Base-by-base conservation (phyloP, 2,329 filamentous ascomycete genomes). In the Boeremia exigua region DNA sequence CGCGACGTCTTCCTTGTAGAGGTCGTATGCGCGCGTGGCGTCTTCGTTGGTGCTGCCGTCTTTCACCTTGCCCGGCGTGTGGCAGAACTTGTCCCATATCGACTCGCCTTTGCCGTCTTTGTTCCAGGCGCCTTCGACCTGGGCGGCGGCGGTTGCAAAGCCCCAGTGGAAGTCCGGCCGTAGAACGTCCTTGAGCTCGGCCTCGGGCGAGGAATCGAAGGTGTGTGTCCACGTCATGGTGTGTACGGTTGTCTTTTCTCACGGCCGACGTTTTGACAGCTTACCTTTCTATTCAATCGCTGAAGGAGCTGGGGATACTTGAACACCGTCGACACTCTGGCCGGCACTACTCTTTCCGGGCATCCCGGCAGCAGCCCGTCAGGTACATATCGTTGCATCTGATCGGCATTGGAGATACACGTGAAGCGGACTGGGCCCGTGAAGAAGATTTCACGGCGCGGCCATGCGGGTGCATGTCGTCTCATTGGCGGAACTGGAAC, bases 61-160 rank as follows among this genome's bases (percentile, higher is more conserved):
- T 30, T 75, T 75, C 17, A 79, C 72, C 28, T 74, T 76, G 28
- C 73, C 75, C 0, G 72, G 70, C 12, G 77, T 76, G 43, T 78
- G 77, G 15, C 70, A 70, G 39, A 78, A 78, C 0, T 58, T 74
- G 40, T 79, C 77, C 77, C 77, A 79, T 42, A 78, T 77, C 1
- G 77, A 78, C 6, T 66, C 56, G 2, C 78, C 78, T 60, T 77
- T 79, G 11, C 77, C 78, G 36, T 79, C 77, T 37, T 67, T 66
- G 51, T 79, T 58, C 77, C 75, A 78, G 0, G 77, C 76, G 7
- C 78, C 78, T 63, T 79, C 78, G 3, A 78, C 70, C 54, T 81
- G 79, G 55, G 79, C 77, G 1, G 77, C 76, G 1, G 77, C 75
- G 0, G 77, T 79, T 15, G 77, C 77, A 51, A 71, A 79, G 23